These are phyloP conservation scores for Talaromyces sp. DNA, from an alignment of 2,329 filamentous ascomycete genomes.

Conservation along the genomic window DNA sequence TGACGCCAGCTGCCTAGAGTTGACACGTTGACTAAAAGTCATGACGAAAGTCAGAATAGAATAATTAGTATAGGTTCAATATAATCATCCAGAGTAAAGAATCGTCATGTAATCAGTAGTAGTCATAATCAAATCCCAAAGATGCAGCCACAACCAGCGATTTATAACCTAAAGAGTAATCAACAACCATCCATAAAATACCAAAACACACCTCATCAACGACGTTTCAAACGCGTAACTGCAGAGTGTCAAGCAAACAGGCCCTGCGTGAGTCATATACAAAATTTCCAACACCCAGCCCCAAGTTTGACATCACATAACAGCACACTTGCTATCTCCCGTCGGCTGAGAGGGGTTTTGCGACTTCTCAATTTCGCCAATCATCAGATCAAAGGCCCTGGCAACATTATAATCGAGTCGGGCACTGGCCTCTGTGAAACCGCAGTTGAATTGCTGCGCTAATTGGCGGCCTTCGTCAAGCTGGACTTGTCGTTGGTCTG, in stretches of 20 bases:
- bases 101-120: neutral
- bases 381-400: slow-evolving; percentile 90
- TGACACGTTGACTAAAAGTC: neutral
- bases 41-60: neutral
- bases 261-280: neutral
- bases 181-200: neutral
- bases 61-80: neutral
- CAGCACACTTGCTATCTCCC: slow-evolving; percentile 71
- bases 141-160: neutral
- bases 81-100: neutral
- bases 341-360: slow-evolving; percentile 85
- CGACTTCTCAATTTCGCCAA: slow-evolving; percentile 90
- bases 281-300: neutral
- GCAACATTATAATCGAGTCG: slow-evolving; percentile 91
- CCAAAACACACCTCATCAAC: neutral
- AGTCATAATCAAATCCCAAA: slow-evolving; percentile 4
- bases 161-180: neutral
- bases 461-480: slow-evolving; percentile 80
- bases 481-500: slow-evolving; percentile 88
- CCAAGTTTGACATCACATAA: slow-evolving; percentile 62
- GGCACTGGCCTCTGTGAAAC: slow-evolving; percentile 91
- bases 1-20: neutral
- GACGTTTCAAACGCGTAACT: neutral
- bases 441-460: slow-evolving; percentile 82
- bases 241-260: too few relatives aligned